A percentile compares a stretch with the other conserved stretches of the same genome.
Evolutionary conservation across 768 basidiomycete species (phyloP).

Genomic region (Imleria badia): DNA sequence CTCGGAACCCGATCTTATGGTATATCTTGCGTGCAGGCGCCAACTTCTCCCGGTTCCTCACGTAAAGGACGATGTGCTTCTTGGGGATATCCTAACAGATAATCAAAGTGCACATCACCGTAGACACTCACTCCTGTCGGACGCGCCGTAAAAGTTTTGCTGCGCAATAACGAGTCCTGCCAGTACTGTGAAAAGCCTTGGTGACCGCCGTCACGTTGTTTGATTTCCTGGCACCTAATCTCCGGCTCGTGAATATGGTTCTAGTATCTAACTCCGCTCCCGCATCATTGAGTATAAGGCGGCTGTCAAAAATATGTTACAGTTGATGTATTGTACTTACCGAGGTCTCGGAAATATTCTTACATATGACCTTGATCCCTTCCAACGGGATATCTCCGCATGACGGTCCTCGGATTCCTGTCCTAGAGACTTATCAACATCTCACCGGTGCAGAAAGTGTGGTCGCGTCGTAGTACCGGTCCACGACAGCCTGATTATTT

Average conservation of each 20-base stretch:
- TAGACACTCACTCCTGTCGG: constrained; percentile 47
- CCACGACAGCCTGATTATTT: constrained; percentile 26
- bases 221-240: constrained; percentile 62
- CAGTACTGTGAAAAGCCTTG: constrained; percentile 66
- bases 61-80: constrained; percentile 51
- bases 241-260: constrained; percentile 41
- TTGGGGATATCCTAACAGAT: constrained; percentile 36
- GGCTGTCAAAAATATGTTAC: constrained; percentile 35
- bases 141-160: constrained; percentile 59
- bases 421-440: constrained; percentile 30
- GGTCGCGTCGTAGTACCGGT: constrained; percentile 61
- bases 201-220: constrained; percentile 59
- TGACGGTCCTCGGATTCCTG: constrained; percentile 19
- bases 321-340: constrained; percentile 37
- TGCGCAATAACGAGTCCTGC: constrained; percentile 53
- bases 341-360: constrained; percentile 56
- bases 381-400: constrained; percentile 27
- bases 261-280: constrained; percentile 51
- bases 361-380: constrained; percentile 46
- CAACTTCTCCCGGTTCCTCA: constrained; percentile 37
- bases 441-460: constrained; percentile 50
- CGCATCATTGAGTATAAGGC: constrained; percentile 52
- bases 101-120: constrained; percentile 1
- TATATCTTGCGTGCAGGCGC: constrained; percentile 18
- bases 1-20: constrained; percentile 19